These are phyloP conservation scores for Microdochium bolleyi DNA, from an alignment of 2,329 filamentous ascomycete species.

Conservation along the genomic window DNA sequence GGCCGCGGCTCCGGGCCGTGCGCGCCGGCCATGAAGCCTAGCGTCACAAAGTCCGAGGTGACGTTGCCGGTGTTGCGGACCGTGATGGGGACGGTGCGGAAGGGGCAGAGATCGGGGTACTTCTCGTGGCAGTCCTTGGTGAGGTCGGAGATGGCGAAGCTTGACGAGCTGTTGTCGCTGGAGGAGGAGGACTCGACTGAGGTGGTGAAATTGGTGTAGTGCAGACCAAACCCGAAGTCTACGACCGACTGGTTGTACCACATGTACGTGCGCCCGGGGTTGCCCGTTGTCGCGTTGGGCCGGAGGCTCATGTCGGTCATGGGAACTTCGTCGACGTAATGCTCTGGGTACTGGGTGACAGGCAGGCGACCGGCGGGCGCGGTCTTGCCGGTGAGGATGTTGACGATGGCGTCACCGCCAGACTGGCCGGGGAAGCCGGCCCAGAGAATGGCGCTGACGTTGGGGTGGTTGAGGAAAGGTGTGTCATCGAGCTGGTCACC, in stretches of 20 bases:
- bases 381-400: constrained; percentile 35
- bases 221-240: constrained; percentile 36
- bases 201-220: constrained; percentile 35
- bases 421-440: constrained; percentile 43
- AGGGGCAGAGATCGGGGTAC: constrained; percentile 27
- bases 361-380: constrained; percentile 38
- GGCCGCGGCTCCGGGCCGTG: constrained; percentile 32
- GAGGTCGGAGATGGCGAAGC: constrained; percentile 24
- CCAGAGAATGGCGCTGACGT: constrained; percentile 39
- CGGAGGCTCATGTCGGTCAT: constrained; percentile 42
- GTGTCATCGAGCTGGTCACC: constrained; percentile 37
- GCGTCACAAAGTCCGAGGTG: constrained; percentile 33
- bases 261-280: constrained; percentile 38
- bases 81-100: constrained; percentile 25
- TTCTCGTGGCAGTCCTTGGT: constrained; percentile 16
- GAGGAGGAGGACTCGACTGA: constrained; percentile 3
- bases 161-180: background rate
- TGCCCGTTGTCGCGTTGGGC: constrained; percentile 23
- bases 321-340: constrained; percentile 32
- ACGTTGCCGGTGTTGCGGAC: constrained; percentile 30
- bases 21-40: constrained; percentile 31
- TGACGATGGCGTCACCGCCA: constrained; percentile 39
- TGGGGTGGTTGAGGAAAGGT: constrained; percentile 30
- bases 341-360: constrained; percentile 37
- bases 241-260: constrained; percentile 37